Evolutionary conservation across 2,329 filamentous ascomycete species (phyloP), one percentile per base, ranked within the genome.

Genomic region (Lojkania enalia): DNA sequence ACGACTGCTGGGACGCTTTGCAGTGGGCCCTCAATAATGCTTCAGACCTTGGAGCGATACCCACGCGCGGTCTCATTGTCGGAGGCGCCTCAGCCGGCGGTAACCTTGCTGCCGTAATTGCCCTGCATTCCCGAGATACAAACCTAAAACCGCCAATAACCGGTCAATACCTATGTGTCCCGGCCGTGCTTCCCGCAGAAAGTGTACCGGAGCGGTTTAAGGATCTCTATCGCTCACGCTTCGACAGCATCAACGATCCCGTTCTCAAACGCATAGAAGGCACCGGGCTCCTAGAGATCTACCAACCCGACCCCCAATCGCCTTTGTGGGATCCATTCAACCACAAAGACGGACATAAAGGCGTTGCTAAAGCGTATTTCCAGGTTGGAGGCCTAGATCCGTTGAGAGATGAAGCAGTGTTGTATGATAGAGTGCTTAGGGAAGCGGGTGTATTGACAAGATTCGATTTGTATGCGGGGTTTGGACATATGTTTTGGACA

Each of bases 21-120:
- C 60, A 67, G 48, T 77, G 75, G 74, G 69, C 71, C 31, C 58
- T 57, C 14, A 52, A 47, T 19, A 61, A 61, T 48, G 66, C 53
- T 40, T 13, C 42, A 0, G 35, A 25, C 0, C 58, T 78, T 4
- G 55, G 64, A 6, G 72, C 71, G 1, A 67, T 77, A 36, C 69
- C 77, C 1, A 46, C 58, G 3, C 68, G 66, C 40, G 77, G 76
- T 6, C 75, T 80, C 49, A 66, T 79, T n/a, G 57, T 80, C 0
- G 75, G 76, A 6, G 78, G 78, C 14, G 75, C 71, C 4, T 77
- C 74, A 2, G 77, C 77, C 0, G 77, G 77, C 3, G 78, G 74
- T n/a, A 79, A 79, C 54, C 71, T 80, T 43, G 69, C 75, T n/a
- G 72, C 73, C 0, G 74, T 74, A 0, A 66, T 79, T 1, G 67